These are phyloP conservation scores for Cryptococcus sp. DNA, from an alignment of 1,284 basidiomycete genomes.

Conservation along the genomic window DNA sequence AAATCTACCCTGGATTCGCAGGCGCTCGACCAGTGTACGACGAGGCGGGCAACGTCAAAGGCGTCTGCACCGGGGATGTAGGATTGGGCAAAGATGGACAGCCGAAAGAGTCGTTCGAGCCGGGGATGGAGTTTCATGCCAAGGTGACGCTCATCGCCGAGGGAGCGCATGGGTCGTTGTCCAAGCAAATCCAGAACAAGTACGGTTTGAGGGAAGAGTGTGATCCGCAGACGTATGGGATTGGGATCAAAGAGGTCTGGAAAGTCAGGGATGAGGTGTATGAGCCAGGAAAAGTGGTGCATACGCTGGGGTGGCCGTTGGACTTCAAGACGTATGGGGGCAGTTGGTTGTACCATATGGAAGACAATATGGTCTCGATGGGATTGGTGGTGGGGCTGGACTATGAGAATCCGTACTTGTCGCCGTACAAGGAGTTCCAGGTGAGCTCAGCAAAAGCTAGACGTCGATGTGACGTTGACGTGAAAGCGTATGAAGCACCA, in stretches of 20 bases:
- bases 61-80: conserved; percentile 91
- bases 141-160: conserved; percentile 94
- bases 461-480: background rate
- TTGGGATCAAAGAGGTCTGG: conserved; percentile 98
- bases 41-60: conserved; percentile 65
- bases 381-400: conserved; percentile 92
- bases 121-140: conserved; percentile 93
- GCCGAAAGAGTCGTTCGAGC: conserved; percentile 86
- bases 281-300: conserved; percentile 77
- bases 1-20: conserved; percentile 96
- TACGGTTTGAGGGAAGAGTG: conserved; percentile 71
- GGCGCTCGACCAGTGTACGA: conserved; percentile 76
- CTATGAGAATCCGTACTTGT: conserved; percentile 90
- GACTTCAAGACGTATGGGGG: conserved; percentile 85
- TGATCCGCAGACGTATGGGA: conserved; percentile 92
- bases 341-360: conserved; percentile 95
- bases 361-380: conserved; percentile 80
- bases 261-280: conserved; percentile 72
- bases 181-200: conserved; percentile 71
- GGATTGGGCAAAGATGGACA: conserved; percentile 74
- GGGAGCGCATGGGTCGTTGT: conserved; percentile 88
- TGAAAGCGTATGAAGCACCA: conserved; percentile 94
- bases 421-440: conserved; percentile 90
- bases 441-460: conserved; percentile 52
- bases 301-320: conserved; percentile 93